Base-by-base conservation (phyloP, 116 monocot genomes). In the Papilionanthe hybrid region DNA sequence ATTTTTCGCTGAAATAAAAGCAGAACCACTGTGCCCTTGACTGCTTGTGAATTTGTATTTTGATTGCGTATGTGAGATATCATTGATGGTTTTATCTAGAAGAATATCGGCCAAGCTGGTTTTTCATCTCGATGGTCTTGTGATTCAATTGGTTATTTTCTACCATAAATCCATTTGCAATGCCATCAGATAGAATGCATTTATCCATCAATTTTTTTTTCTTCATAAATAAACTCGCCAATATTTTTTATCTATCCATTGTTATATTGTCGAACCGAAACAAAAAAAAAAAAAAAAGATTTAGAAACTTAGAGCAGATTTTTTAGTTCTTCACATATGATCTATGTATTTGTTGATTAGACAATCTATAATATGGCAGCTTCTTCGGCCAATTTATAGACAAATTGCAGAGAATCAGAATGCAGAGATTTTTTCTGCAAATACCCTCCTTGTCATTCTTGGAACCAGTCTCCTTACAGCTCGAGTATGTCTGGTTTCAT, bases 391-490 rank as follows among this genome's bases (percentile, higher is more conserved):
- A 78, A 97, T 97, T 66, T 97, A 97, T 85, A 92, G 84, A 82
- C 94, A 94, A 90, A 97, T 97, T 82, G 97, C 97, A 30, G 97
- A 97, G 78, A 97, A 97, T 74, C 94, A 94, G 79, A 96, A 96
- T 84, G 94, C 96, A 49, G 96, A 96, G 83, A 96, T 96, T 76
- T 96, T 96, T 88, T 96, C 96, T 84, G 96, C 96, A 73, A 94
- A 94, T 81, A 96, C 96, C 20, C 94, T 96, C 45, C 92, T 96
- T 84, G 96, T 96, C 74, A 93, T 96, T 81, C 89, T 96, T 56
- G 96, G 94, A 84, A 96, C 96, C 67, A 96, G 96, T 88, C 94
- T 96, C 22, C 92, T 96, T 74, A 96, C 96, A 48, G 96, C 96
- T 37, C 86, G 96, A 87, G 96, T 96, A 90, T 72, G 86, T 79